Conservation (phyloP, 352 stramenopile species). For the Pilasporangium apinafurcum region DNA sequence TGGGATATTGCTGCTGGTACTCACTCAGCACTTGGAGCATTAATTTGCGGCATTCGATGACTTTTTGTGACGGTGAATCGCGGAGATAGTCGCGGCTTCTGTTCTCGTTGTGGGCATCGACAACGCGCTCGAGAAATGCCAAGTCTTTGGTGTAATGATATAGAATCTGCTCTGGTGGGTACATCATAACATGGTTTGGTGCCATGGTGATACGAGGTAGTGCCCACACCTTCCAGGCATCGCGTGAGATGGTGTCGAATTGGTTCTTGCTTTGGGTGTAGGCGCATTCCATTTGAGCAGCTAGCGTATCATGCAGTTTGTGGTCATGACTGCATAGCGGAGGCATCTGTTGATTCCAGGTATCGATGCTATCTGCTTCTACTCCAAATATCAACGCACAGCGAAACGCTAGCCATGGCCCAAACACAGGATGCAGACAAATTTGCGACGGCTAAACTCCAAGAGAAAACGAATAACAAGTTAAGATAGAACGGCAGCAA, state of each 20-base stretch:
- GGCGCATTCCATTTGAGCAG: constrained; percentile 33
- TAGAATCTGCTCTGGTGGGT: constrained; percentile 52
- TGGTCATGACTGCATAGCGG: constrained; percentile 32
- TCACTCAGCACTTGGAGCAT: constrained; percentile 51
- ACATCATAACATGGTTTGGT: constrained; percentile 55
- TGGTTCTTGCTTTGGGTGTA: constrained; percentile 30
- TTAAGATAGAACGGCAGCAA: neutral
- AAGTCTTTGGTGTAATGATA: constrained; percentile 76
- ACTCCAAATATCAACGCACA: constrained; percentile 47
- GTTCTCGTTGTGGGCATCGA: constrained; percentile 20
- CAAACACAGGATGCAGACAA: constrained; percentile 52
- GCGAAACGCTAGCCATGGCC: constrained; percentile 64
- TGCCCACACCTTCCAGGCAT: constrained; percentile 51
- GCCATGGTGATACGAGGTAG: constrained; percentile 48
- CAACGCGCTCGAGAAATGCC: constrained; percentile 25
- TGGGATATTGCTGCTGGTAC: constrained; percentile 17
- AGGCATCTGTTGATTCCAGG: constrained; percentile 16
- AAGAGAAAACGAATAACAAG: neutral
- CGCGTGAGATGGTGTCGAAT: constrained; percentile 18
- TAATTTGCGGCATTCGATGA: constrained; percentile 38
- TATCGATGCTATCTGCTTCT: constrained; percentile 11
- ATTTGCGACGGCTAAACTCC: constrained; percentile 41
- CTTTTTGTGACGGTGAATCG: constrained; percentile 14
- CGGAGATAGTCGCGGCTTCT: constrained; percentile 41
- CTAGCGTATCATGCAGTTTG: constrained; percentile 24